Base-by-base conservation (phyloP, 2,329 filamentous ascomycete species). In the Incumbomyces delicatus region DNA sequence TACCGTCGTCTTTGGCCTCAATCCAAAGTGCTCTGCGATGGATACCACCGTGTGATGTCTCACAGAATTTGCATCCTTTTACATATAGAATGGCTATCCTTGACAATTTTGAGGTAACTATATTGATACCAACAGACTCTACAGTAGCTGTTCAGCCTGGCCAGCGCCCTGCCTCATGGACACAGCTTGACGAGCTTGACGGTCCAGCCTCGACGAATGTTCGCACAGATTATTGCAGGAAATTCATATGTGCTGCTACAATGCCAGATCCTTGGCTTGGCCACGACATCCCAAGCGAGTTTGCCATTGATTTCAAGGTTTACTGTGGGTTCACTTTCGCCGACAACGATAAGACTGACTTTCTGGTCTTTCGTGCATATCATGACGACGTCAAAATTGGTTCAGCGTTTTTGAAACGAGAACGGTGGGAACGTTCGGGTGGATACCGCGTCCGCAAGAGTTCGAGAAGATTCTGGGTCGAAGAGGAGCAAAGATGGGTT, bases 321-420 rank as follows among this genome's bases (percentile, higher is more conserved):
- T 34, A 38, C 30, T 45, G 42, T 22, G 42, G 42, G 7, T 53
- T 53, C 31, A 46, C 36, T 2, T 47, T 53, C 30, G 44, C 45
- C 18, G 46, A 53, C 29, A 42, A 46, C 27, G 46, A 53, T 40
- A 41, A 42, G 30, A 33, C 48, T 16, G 42, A 44, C 17, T 31
- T 51, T n/a, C 48, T 45, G 12, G 42, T 45, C 14, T 45, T 45
- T 38, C 42, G 42, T 10, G 31, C 42, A 29, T 45, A 37, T 31
- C 42, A 37, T n/a, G 42, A 45, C 14, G 42, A 38, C 16, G 22
- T 29, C 33, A 36, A 37, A 14, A 45, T 45, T n/a, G 42, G 42
- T 4, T 29, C 17, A 29, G 42, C 17, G 4, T 45, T 45, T 18
- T 33, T 45, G 18, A 45, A 45, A 18, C 42, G 42, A 14, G 42